Evolutionary conservation across 306 rosid species (phyloP), one percentile per base, ranked within the genome.

Genomic region (Pyrus pyrifolia): DNA sequence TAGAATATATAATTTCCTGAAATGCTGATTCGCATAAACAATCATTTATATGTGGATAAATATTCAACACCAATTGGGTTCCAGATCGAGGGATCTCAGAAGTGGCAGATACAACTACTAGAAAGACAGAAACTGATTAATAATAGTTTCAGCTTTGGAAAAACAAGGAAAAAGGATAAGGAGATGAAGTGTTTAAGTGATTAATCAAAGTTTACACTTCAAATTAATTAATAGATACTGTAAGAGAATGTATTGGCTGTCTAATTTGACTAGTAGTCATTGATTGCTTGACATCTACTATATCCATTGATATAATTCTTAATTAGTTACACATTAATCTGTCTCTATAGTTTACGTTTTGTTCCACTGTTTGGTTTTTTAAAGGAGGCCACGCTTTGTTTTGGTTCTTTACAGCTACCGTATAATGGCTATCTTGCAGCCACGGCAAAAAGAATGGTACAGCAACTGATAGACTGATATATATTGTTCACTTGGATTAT

Each of bases 141-240:
- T 22, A 45, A 45, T 69, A 45, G 31, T 68, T 40, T 55, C 70
- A 65, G 8, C 70, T 17, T 33, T 31, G 68, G 5, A 63, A 38
- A 7, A 27, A 61, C 67, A 12, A 30, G 11, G 67, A 61, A 61
- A 27, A 13, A 27, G 67, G 38, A 61, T 61, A 14, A 63, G 44
- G 70, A 65, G 17, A 22, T 67, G 73, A 67, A 76, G 79, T 67
- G 66, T 67, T 23, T 19, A 66, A 66, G 53, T 52, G 42, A 76
- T 33, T 22, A 35, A 63, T 7, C 23, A 61, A 61, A 27, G 67
- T 6, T 25, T 27, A 27, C 67, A 27, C 38, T 27, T 27, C 67
- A 27, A 14, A 58, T 49, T 15, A 49, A 49, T 49, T 15, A 49
- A 57, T 15, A 53, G 59, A 53, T 7, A 19, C 19, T 21, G 23